A percentile compares a stretch with the other conserved stretches of the same genome.
These are phyloP conservation scores for Hymenoscyphus repandus DNA, from an alignment of 2,329 filamentous ascomycete species.

Conservation along the genomic window DNA sequence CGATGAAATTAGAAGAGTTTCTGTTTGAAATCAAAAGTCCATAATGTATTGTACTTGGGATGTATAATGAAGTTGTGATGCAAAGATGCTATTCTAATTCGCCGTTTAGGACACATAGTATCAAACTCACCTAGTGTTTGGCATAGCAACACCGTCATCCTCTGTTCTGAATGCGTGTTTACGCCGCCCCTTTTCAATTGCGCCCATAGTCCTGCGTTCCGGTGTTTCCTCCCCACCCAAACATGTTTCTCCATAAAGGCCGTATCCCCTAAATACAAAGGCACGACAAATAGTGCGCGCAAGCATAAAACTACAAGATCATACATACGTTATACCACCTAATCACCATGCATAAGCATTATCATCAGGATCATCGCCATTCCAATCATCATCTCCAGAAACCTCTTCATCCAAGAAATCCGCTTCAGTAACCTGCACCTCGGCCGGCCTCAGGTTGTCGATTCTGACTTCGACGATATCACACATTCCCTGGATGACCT, in stretches of 20 bases:
- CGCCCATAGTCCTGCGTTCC: not conserved
- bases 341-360: constrained; percentile 23
- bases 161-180: no score
- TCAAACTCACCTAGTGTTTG: no score
- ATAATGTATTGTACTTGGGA: no score
- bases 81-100: no score
- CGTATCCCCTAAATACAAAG: not conserved
- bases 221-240: not conserved
- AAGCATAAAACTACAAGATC: not conserved
- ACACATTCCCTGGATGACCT: constrained; percentile 62
- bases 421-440: constrained; percentile 62
- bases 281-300: not conserved
- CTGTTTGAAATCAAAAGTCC: no score
- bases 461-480: constrained; percentile 65
- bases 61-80: no score
- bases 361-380: constrained; percentile 30
- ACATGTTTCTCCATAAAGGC: not conserved
- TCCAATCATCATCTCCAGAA: constrained; percentile 52
- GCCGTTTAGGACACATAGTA: no score
- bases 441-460: constrained; percentile 69
- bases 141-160: no score
- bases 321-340: not conserved
- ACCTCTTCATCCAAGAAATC: constrained; percentile 60
- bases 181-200: not conserved
- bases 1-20: no score